Percentiles rank a stretch among this genome's conserved stretches.
These are phyloP conservation scores for Clavulina sp. DNA, from an alignment of 768 basidiomycete genomes.

Conservation along the genomic window DNA sequence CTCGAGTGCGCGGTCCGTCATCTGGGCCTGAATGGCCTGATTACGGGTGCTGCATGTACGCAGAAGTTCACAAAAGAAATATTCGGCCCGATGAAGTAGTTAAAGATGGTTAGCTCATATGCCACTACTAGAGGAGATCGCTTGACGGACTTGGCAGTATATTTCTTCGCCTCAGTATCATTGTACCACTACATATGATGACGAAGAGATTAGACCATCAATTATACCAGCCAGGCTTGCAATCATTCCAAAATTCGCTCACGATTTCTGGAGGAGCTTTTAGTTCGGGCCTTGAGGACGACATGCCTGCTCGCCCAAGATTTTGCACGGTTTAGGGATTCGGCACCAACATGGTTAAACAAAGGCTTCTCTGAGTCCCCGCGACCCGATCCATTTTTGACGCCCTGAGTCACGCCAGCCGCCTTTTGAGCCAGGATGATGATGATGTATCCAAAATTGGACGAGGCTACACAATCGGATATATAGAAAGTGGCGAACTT, in stretches of 20 bases:
- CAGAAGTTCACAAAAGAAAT: background rate
- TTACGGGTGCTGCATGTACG: slow-evolving; percentile 62
- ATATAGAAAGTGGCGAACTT: no score
- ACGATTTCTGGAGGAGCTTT: slow-evolving; percentile 87
- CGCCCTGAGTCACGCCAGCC: no score
- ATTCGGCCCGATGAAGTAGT: background rate
- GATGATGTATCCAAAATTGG: no score
- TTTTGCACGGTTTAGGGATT: no score
- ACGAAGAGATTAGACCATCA: background rate
- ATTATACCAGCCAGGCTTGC: no score
- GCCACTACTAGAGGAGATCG: background rate
- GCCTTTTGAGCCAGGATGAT: no score
- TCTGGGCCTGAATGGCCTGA: slow-evolving; percentile 90
- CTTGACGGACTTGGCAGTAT: slow-evolving; percentile 68
- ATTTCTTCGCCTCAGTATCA: slow-evolving; percentile 87
- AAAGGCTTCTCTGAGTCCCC: no score
- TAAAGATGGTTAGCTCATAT: no score
- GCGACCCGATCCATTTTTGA: no score
- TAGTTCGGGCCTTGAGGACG: slow-evolving; percentile 57
- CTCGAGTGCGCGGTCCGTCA: slow-evolving; percentile 93
- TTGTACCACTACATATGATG: slow-evolving; percentile 70
- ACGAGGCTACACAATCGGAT: no score
- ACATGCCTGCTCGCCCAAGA: background rate
- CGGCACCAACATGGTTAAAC: no score
- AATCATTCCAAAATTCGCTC: slow-evolving; percentile 19